phyloP scores from a whole-genome alignment of 108 stramenopile genomes.

The Fragilaria crotonensis region DNA sequence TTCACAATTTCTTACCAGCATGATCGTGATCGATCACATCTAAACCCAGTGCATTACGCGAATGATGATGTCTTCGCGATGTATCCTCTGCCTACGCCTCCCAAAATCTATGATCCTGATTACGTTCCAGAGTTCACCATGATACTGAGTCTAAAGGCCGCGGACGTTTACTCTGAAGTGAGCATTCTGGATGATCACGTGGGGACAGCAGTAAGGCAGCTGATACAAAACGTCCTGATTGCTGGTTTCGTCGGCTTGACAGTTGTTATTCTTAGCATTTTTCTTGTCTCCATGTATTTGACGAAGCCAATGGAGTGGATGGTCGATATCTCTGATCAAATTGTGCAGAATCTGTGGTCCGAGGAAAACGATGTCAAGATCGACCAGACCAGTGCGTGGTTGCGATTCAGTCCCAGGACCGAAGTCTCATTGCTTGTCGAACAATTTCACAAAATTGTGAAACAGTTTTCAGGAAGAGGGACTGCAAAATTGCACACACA shows the following conservation, averaged over 20 bases:
- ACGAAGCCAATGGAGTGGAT: slow-evolving; percentile 51
- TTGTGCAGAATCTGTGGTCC: slow-evolving; percentile 26
- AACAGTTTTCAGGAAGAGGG: slow-evolving; percentile 22
- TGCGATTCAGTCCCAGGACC: slow-evolving; percentile 34
- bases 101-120: slow-evolving; percentile 18
- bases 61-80: not conserved
- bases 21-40: not conserved
- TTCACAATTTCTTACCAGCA: not conserved
- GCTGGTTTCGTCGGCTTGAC: slow-evolving; percentile 29
- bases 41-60: not conserved
- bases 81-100: slow-evolving; percentile 24
- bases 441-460: slow-evolving; percentile 24
- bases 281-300: slow-evolving; percentile 20
- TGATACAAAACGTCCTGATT: slow-evolving; percentile 1
- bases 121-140: slow-evolving; percentile 32
- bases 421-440: slow-evolving; percentile 33
- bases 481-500: slow-evolving; percentile 14
- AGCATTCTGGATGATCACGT: slow-evolving; percentile 3
- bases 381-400: not conserved
- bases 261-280: slow-evolving; percentile 25
- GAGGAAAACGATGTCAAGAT: not conserved
- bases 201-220: slow-evolving; percentile 6
- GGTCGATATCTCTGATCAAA: slow-evolving; percentile 21
- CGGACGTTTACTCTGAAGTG: slow-evolving; percentile 5
- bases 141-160: slow-evolving; percentile 15